Evolutionary conservation across 306 rosid genomes (phyloP), one percentile per base, ranked within the genome.

Genomic region (Hippophae tibetana): DNA sequence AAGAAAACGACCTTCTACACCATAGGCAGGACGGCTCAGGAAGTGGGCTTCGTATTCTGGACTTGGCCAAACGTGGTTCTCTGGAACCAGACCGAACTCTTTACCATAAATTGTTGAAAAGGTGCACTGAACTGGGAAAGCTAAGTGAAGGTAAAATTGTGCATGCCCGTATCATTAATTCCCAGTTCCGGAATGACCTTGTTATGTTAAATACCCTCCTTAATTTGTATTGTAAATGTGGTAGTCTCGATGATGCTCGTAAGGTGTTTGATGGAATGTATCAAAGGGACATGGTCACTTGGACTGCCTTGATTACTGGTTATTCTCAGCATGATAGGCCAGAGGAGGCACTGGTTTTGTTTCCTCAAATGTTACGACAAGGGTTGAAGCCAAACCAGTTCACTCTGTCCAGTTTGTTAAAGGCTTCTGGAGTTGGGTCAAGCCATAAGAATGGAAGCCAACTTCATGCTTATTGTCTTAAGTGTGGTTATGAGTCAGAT

Each of bases 221-320:
- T 3, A 52, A 68, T 48, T 47, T 63, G 66, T 68, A 73, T n/a
- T 69, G 54, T 0, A 63, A 68, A 23, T 67, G 73, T 27, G 74
- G 69, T 10, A 48, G 62, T 7, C 9, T 73, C 50, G 70, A 52
- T 7, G 56, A 74, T 38, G 78, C 74, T 45, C 74, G 10, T 13
- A 64, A 59, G 38, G 4, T 74, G 67, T 74, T 74, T 18, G 63
- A 63, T 10, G 44, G 59, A 74, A 68, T 74, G 74, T 66, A 63
- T 43, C 42, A 5, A 3, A 58, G 7, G 58, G 78, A 68, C 23
- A 12, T 68, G 63, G 70, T 74, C 31, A 52, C 74, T 48, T 74
- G 70, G 78, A 68, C 78, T 48, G 59, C 78, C 50, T 47, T 74
- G 78, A 68, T 74, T 51, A 51, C 63, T 27, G 74, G 74, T 11